Evolutionary conservation across 2,329 filamentous ascomycete species (phyloP).

Genomic region (Didymella glomerata): DNA sequence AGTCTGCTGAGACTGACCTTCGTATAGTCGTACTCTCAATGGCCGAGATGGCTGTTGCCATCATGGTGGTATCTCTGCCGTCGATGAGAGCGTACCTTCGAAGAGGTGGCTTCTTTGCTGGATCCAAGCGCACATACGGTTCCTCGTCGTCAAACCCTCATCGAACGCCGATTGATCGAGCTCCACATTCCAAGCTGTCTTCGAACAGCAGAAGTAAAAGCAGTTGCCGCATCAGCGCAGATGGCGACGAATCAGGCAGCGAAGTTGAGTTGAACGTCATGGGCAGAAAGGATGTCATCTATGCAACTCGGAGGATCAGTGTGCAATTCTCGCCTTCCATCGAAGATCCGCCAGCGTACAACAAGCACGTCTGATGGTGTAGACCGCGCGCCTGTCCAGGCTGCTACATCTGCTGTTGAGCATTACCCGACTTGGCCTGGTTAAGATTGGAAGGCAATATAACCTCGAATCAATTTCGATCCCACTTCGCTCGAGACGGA

Average conservation of each 20-base stretch:
- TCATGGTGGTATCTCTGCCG: conserved; percentile 39
- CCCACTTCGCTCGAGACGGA: neutral
- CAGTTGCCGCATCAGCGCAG: conserved; percentile 9
- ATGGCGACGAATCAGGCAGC: conserved; percentile 33
- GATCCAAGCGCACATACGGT: conserved; percentile 26
- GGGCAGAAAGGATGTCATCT: conserved; percentile 33
- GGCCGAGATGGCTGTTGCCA: conserved; percentile 39
- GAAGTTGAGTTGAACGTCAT: conserved; percentile 35
- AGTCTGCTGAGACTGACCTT: conserved; percentile 3
- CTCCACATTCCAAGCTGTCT: conserved; percentile 20
- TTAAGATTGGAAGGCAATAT: neutral
- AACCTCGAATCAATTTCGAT: neutral
- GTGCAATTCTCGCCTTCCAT: conserved; percentile 31
- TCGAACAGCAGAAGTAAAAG: conserved; percentile 20
- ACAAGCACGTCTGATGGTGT: neutral
- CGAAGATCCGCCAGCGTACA: conserved; percentile 3
- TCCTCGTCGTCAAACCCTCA: conserved; percentile 23
- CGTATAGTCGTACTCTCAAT: conserved; percentile 34
- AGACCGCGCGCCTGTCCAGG: neutral
- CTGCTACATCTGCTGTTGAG: neutral
- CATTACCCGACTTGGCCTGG: neutral
- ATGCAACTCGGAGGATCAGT: conserved; percentile 32
- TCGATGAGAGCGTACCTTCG: conserved; percentile 36
- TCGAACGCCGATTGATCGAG: conserved; percentile 18
- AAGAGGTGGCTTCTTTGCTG: conserved; percentile 30